These are phyloP conservation scores for Mortierella hygrophila DNA, from an alignment of 192 early-diverging fungal species.

Conservation along the genomic window DNA sequence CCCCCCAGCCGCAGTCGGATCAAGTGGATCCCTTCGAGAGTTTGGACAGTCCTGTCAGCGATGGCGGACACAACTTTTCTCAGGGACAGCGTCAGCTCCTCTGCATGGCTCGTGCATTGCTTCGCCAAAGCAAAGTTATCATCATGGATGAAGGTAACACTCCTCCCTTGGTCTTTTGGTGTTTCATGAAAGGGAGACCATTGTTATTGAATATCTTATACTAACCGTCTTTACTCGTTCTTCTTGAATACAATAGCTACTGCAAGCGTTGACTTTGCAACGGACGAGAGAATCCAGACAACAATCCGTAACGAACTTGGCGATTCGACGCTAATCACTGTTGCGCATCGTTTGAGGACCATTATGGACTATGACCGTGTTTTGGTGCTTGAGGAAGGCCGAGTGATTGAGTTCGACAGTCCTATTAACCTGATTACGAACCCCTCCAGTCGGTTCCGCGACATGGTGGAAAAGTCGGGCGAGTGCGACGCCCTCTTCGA, in stretches of 20 bases:
- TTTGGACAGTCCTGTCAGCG: slow-evolving; percentile 83
- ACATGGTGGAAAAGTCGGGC: slow-evolving; percentile 87
- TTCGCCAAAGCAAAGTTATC: slow-evolving; percentile 74
- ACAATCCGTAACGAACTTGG: slow-evolving; percentile 68
- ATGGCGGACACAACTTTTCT: slow-evolving; percentile 87
- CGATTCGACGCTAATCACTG: slow-evolving; percentile 70
- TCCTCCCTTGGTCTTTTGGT: neutral
- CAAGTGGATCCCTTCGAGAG: slow-evolving; percentile 57
- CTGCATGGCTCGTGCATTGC: slow-evolving; percentile 82
- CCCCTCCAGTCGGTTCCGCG: slow-evolving; percentile 71
- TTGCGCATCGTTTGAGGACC: slow-evolving; percentile 72
- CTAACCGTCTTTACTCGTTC: neutral
- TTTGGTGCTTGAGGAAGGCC: slow-evolving; percentile 81
- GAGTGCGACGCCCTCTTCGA: slow-evolving; percentile 79
- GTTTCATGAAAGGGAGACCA: neutral
- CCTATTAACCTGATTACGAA: slow-evolving; percentile 78
- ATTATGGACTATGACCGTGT: slow-evolving; percentile 83
- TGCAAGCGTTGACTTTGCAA: slow-evolving; percentile 74
- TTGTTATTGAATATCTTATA: neutral
- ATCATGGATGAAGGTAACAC: slow-evolving; percentile 65
- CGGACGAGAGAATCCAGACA: slow-evolving; percentile 69
- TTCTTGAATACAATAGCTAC: slow-evolving; percentile 62
- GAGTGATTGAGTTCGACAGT: slow-evolving; percentile 84
- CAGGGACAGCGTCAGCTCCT: slow-evolving; percentile 86
- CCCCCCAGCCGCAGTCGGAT: neutral